Conservation (phyloP, 352 stramenopile species). For the Phytophthora parvispora region DNA sequence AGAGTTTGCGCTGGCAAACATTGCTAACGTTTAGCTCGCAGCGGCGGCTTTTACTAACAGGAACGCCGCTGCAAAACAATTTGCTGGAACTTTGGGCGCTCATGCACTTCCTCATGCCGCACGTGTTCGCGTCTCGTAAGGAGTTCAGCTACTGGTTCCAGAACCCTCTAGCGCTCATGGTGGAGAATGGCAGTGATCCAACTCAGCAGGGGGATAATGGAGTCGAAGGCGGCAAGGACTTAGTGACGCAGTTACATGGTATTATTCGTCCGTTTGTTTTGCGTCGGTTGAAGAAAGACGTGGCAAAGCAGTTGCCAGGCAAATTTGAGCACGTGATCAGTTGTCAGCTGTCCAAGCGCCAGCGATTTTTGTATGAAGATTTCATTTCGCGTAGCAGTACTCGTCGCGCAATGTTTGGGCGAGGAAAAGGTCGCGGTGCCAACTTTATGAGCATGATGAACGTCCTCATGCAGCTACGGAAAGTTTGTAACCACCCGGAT, state of each 20-base stretch:
- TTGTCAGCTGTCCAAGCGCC: conserved; percentile 95
- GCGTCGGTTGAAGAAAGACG: conserved; percentile 98
- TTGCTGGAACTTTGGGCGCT: conserved; percentile 99
- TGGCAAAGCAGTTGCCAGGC: conserved; percentile 97
- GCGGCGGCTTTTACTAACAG: conserved; percentile 93
- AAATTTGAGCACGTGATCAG: conserved; percentile 98
- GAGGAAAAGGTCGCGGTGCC: conserved; percentile 82
- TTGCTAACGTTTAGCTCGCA: conserved; percentile 98
- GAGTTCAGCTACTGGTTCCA: conserved; percentile 99
- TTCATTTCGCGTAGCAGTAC: conserved; percentile 98
- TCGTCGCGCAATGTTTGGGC: conserved; percentile 90
- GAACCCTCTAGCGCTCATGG: conserved; percentile 94
- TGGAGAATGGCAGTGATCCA: conserved; percentile 73
- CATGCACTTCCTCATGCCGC: conserved; percentile 99
- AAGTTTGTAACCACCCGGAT: conserved; percentile 99
- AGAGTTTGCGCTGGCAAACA: conserved; percentile 98
- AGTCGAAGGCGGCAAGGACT: conserved; percentile 38
- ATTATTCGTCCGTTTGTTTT: conserved; percentile 99
- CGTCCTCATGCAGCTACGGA: conserved; percentile 99
- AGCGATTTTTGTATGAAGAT: conserved; percentile 98
- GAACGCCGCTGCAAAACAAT: conserved; percentile 99
- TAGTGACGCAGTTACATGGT: conserved; percentile 96
- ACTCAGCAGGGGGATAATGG: conserved; percentile 71
- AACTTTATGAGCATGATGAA: conserved; percentile 99
- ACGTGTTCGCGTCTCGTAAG: conserved; percentile 94